A percentile compares a stretch with the other conserved stretches of the same genome.
Evolutionary conservation across 805 yeast species (phyloP).

Genomic region (Ogataea haglerorum): DNA sequence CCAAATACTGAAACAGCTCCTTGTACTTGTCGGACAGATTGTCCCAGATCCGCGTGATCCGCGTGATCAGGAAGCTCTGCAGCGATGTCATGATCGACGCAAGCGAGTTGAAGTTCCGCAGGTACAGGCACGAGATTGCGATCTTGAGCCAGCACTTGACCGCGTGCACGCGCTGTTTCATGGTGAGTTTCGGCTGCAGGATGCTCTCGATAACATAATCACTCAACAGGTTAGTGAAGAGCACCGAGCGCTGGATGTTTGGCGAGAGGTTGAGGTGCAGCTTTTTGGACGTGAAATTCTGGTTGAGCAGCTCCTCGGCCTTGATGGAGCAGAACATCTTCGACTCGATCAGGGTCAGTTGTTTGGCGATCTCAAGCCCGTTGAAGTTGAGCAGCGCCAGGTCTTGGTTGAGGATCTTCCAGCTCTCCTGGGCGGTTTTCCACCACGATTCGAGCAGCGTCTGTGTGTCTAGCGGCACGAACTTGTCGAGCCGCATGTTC

Average conservation of each 20-base stretch:
- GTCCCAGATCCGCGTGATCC: slow-evolving; percentile 59
- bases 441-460: slow-evolving; percentile 46
- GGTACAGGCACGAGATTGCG: slow-evolving; percentile 66
- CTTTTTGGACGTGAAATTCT: slow-evolving; percentile 58
- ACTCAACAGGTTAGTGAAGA: slow-evolving; percentile 69
- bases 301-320: slow-evolving; percentile 64
- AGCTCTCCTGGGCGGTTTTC: slow-evolving; percentile 48
- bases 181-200: slow-evolving; percentile 47
- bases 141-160: slow-evolving; percentile 71
- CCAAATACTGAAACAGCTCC: slow-evolving; percentile 59
- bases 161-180: slow-evolving; percentile 50
- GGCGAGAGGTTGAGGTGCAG: slow-evolving; percentile 58
- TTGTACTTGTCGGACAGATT: slow-evolving; percentile 55
- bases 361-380: slow-evolving; percentile 74
- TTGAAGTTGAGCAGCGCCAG: slow-evolving; percentile 55
- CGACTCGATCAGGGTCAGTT: slow-evolving; percentile 69
- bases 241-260: slow-evolving; percentile 56
- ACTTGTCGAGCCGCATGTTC: slow-evolving; percentile 5
- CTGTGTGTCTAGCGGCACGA: slow-evolving; percentile 34
- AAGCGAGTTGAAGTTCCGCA: slow-evolving; percentile 72
- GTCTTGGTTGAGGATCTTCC: slow-evolving; percentile 55
- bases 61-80: slow-evolving; percentile 67
- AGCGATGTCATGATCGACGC: slow-evolving; percentile 76
- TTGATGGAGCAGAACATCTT: slow-evolving; percentile 59
- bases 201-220: slow-evolving; percentile 71